Base-by-base conservation (phyloP, 2,329 filamentous ascomycete genomes). In the Dendryphion nanum region DNA sequence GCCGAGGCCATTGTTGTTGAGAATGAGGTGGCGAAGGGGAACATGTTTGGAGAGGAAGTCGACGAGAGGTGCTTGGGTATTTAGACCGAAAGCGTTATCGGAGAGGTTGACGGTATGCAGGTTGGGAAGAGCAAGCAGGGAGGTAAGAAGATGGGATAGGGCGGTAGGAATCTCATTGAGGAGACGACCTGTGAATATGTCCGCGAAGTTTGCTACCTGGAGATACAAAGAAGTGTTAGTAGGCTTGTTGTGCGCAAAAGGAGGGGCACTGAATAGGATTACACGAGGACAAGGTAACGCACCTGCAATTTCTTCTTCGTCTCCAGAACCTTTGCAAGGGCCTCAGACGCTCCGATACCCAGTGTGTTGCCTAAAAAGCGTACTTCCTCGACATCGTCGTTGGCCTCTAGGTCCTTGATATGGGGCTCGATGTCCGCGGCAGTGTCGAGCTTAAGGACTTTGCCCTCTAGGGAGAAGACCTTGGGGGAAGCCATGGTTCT, bases 1-100 rank as follows among this genome's bases (percentile, higher is more conserved):
- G 10, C 93, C 93, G 24, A 98, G 81, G 18, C 93, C 93, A 67
- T 98, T 98, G 77, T 98, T 98, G 77, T 97, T 97, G 41, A 98
- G 82, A 69, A 94, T 89, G 18, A 98, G 81, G 68, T 96, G 90
- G 68, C 90, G 89, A 29, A 98, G 82, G 3, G 93, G 91, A 3
- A 86, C 81, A 70, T 97, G 91, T 41, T 83, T 78, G 38, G 86
- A 83, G 45, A 98, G 81, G 72, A 98, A 98, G 43, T 87, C 86
- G 52, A 95, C 87, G 33, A 98, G 81, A 7, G 91, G 93, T 23
- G 88, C 89, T 66, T 94, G 86, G 13, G 89, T 95, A 70, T 95
- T 96, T 45, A 96, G 81, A 40, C 93, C 93, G 59, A 98, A 98
- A 31, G 93, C 93, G 69, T 98, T 98, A 70, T 98, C 93, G 70